Base-by-base conservation (phyloP, 371 early-diverging fungal species). In the Apophysomyces trapeziformis region DNA sequence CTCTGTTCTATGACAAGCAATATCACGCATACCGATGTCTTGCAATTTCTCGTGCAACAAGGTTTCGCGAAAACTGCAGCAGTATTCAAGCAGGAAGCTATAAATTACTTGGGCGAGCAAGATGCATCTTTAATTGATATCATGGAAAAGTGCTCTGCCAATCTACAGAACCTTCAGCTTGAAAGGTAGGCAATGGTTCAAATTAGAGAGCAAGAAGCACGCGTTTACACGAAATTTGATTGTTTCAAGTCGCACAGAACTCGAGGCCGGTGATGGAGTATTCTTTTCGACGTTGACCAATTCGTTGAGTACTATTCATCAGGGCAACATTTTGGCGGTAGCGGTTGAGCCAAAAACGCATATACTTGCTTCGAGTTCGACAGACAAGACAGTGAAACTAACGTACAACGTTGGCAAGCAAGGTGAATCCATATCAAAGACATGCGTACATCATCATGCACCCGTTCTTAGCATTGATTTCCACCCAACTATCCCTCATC, bases 371-470 rank as follows among this genome's bases (percentile, higher is more conserved):
- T 86, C 90, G 0, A 82, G 85, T 35, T 84, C 90, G 6, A 82
- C 89, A 9, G 91, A 93, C 70, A 85, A 88, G 59, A 80, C 86
- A 1, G 85, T 92, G 14, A 85, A 86, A 56, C 65, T 92, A 9
- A 81, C 80, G 11, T 50, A 50, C 21, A 21, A n/a, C 9, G 4
- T 50, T 5, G 73, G 79, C 7, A 60, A 77, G 44, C 68, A 77
- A n/a, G 66, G 65, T 1, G 77, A 75, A 2, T 68, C 76, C 37
- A 58, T 76, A 11, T 68, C 77, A 26, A 73, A 78, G 41, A 78
- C 73, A 14, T 77, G 83, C 12, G 76, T 76, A 7, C 87, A 87
- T 47, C 90, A 88, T 56, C 73, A 80, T 26, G 90, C 88, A 6
- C 85, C 89, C 21, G 80, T 86, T 1, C 81, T 94, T 12, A 84